Evolutionary conservation across 1,284 basidiomycete genomes (phyloP).

Genomic region (Hortiboletus rubellus): DNA sequence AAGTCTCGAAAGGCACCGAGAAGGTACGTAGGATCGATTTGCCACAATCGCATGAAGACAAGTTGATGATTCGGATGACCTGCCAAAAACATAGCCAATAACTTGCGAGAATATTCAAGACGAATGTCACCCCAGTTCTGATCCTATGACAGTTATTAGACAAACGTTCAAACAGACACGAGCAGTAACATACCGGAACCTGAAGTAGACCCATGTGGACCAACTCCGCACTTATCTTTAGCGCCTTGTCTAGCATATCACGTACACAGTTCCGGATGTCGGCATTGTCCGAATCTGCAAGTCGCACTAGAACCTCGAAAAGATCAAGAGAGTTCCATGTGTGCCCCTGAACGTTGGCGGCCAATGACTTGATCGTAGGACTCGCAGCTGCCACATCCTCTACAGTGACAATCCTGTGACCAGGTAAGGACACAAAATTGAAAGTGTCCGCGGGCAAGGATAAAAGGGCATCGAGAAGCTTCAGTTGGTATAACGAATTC

Average conservation of each 20-base stretch:
- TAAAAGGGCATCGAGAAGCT: slow-evolving; percentile 84
- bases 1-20: slow-evolving; percentile 88
- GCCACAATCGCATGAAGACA: slow-evolving; percentile 96
- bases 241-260: slow-evolving; percentile 90
- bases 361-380: slow-evolving; percentile 83
- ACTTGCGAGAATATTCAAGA: slow-evolving; percentile 80
- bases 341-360: slow-evolving; percentile 84
- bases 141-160: slow-evolving; percentile 44
- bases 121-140: slow-evolving; percentile 88
- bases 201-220: slow-evolving; percentile 93
- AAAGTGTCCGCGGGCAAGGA: slow-evolving; percentile 88
- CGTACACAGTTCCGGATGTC: slow-evolving; percentile 77
- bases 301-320: slow-evolving; percentile 82
- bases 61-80: slow-evolving; percentile 94
- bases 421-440: slow-evolving; percentile 85
- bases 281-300: slow-evolving; percentile 67
- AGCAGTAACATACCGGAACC: slow-evolving; percentile 61
- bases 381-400: slow-evolving; percentile 83
- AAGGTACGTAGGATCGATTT: slow-evolving; percentile 83
- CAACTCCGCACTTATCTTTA: slow-evolving; percentile 91
- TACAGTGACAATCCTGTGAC: slow-evolving; percentile 77
- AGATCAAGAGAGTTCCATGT: slow-evolving; percentile 95
- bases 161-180: background rate
- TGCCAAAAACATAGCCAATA: slow-evolving; percentile 89
- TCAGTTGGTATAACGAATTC: slow-evolving; percentile 84